Conservation (phyloP, 192 early-diverging fungal species). For the Blastocladiella britannica region DNA sequence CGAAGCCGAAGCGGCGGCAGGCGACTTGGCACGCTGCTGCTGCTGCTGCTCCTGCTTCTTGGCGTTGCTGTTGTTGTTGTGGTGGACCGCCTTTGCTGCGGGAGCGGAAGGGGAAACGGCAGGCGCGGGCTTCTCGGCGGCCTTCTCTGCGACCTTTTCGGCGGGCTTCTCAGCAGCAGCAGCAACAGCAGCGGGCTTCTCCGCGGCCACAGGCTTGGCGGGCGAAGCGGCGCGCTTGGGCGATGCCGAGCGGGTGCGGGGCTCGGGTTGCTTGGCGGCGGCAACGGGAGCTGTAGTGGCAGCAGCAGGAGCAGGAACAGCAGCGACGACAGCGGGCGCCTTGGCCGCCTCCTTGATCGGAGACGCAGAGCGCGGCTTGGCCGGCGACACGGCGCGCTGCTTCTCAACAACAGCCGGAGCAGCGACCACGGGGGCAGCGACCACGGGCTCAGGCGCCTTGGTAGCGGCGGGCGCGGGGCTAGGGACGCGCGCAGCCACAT, state of each 20-base stretch:
- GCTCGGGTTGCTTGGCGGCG: constrained; percentile 12
- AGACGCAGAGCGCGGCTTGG: not conserved
- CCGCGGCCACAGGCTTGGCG: constrained; percentile 5
- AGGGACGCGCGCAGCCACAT: constrained; percentile 1
- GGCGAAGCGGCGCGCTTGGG: constrained; percentile 8
- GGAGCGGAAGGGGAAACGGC: constrained; percentile 10
- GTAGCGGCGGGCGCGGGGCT: constrained; percentile 4
- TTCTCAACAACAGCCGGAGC: constrained; percentile 4
- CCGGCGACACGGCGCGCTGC: constrained; percentile 2
- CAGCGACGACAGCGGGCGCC: constrained; percentile 4
- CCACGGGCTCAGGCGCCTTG: constrained; percentile 3
- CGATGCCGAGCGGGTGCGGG: constrained; percentile 18
- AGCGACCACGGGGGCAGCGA: constrained; percentile 4
- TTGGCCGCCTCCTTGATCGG: constrained; percentile 3
- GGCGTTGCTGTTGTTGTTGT: constrained; percentile 13
- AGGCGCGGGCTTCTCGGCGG: constrained; percentile 8
- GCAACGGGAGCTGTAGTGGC: constrained; percentile 8
- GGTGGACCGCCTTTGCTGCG: constrained; percentile 7
- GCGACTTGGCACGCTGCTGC: constrained; percentile 5
- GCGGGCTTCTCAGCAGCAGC: constrained; percentile 9
- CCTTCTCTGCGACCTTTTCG: constrained; percentile 5
- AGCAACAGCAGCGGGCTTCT: constrained; percentile 8
- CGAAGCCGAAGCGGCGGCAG: constrained; percentile 2
- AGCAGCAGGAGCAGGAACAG: constrained; percentile 6
- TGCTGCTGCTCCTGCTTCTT: constrained; percentile 19